Conservation (phyloP, 2,329 filamentous ascomycete genomes). For the Penicillium sp. region DNA sequence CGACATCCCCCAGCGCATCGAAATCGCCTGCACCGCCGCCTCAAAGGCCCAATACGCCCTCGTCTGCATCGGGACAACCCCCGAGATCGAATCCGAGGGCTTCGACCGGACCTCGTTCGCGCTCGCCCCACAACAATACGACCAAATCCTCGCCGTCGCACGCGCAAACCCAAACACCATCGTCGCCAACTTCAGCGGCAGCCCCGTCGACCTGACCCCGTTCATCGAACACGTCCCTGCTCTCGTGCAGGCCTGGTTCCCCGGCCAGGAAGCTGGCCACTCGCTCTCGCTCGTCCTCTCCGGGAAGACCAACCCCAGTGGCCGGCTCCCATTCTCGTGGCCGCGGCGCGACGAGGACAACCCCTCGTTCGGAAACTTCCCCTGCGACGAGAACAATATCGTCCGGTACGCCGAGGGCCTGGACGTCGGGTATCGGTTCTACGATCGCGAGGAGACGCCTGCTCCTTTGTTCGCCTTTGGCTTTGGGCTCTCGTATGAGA, state of each 20-base stretch:
- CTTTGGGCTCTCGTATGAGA: neutral
- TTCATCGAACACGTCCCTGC: neutral
- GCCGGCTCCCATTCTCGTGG: constrained; percentile 1
- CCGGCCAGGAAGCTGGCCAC: neutral
- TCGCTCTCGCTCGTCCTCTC: neutral
- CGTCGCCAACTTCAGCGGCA: neutral
- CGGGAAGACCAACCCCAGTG: neutral
- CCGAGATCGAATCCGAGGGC: constrained; percentile 13
- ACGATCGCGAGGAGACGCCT: neutral
- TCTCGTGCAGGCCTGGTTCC: constrained; percentile 4
- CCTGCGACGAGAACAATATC: constrained; percentile 9
- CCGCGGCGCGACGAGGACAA: constrained; percentile 4
- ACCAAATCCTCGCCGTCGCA: constrained; percentile 1
- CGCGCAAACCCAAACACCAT: neutral
- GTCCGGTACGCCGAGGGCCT: neutral
- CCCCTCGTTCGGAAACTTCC: neutral
- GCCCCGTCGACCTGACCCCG: neutral
- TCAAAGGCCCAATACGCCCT: constrained; percentile 1
- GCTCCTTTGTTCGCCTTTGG: neutral
- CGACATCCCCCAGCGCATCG: neutral
- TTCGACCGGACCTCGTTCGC: neutral
- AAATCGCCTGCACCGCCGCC: neutral
- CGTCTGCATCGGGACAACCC: constrained; percentile 11
- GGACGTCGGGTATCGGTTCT: neutral
- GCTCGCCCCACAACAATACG: neutral